Percentiles rank a stretch among this genome's conserved stretches.
Conservation (phyloP, 2,329 filamentous ascomycete species). For the Metarhizium rileyi region DNA sequence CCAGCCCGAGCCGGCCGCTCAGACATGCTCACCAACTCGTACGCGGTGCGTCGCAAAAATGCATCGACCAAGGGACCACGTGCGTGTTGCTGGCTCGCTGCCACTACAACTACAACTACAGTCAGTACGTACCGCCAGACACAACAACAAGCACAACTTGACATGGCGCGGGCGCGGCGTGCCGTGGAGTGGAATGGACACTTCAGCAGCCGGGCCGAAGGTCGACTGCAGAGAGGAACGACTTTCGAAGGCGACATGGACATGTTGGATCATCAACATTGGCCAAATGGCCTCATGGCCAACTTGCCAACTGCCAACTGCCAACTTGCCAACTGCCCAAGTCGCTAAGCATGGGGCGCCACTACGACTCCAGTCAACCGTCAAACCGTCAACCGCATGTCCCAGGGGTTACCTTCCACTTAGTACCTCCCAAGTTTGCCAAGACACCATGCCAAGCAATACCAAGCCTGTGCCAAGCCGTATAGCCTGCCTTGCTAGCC, state of each 20-base stretch:
- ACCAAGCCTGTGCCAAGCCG: conserved; percentile 6
- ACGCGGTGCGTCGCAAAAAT: not conserved
- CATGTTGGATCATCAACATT: not conserved
- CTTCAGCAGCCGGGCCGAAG: not conserved
- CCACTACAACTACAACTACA: not conserved
- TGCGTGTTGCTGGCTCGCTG: not conserved
- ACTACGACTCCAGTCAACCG: too few relatives aligned
- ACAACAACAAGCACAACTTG: too few relatives aligned
- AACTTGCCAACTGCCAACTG: too few relatives aligned
- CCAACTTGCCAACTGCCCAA: too few relatives aligned
- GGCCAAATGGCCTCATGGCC: too few relatives aligned
- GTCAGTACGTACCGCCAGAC: too few relatives aligned
- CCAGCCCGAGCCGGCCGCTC: not conserved
- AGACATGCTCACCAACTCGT: not conserved
- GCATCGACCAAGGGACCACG: not conserved
- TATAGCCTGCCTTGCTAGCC: not conserved
- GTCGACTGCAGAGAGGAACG: not conserved
- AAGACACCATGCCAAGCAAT: not conserved
- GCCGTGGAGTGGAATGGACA: not conserved
- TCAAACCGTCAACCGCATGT: not conserved
- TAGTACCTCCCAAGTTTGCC: too few relatives aligned
- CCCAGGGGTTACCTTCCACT: too few relatives aligned
- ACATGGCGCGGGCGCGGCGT: not conserved
- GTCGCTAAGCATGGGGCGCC: too few relatives aligned
- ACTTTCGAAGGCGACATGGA: not conserved